Conservation (phyloP, 306 rosid genomes). For the Quercus parvula region DNA sequence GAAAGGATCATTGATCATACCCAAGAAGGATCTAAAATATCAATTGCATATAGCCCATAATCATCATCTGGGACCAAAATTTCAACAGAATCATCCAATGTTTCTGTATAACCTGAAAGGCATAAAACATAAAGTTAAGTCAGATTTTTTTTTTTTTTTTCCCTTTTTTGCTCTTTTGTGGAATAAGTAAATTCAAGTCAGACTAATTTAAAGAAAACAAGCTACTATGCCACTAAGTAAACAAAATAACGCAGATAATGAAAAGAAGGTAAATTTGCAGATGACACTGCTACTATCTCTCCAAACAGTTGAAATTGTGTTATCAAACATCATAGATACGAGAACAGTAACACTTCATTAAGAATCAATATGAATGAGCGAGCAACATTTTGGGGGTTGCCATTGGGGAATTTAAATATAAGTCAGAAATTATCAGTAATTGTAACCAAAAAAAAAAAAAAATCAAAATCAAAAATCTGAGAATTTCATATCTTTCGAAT, state of each 20-base stretch:
- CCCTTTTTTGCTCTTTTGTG: too few species aligned
- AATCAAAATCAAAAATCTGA: not conserved
- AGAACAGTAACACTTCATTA: not conserved
- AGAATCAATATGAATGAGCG: not conserved
- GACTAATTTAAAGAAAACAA: not conserved
- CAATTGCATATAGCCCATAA: constrained; percentile 84
- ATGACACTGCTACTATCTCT: not conserved
- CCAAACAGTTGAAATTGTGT: not conserved
- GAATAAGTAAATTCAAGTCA: not conserved
- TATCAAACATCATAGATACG: not conserved
- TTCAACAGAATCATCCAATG: constrained; percentile 49
- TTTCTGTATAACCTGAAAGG: constrained; percentile 69
- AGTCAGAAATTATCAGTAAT: not conserved
- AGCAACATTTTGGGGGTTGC: not conserved
- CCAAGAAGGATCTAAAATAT: constrained; percentile 81
- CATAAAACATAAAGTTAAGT: not conserved
- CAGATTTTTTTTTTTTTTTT: not conserved
- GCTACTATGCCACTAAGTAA: not conserved
- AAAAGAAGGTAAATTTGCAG: not conserved
- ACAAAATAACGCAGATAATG: not conserved
- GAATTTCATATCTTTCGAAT: not conserved
- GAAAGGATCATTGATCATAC: constrained; percentile 30
- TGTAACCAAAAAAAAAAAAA: not conserved
- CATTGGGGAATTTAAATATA: not conserved
- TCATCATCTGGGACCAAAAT: constrained; percentile 78